A percentile compares a stretch with the other conserved stretches of the same genome.
Evolutionary conservation across 202 grass and related monocot species (phyloP).

Genomic region (Saccharum hybrid): DNA sequence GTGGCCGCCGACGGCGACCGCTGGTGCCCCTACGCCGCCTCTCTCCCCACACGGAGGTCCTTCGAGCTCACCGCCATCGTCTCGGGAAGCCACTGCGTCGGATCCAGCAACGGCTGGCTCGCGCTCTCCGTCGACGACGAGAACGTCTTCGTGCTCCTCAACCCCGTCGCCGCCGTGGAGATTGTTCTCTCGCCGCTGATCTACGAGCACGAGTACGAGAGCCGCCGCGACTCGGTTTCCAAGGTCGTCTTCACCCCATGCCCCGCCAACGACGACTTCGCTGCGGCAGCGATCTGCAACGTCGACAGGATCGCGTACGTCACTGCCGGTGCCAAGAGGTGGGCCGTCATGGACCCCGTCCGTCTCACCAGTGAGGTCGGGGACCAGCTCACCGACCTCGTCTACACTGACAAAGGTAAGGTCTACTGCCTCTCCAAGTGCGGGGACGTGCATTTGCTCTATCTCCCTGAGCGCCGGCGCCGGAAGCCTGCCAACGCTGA

Average conservation of each 20-base stretch:
- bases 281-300: no score
- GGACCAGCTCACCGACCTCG: neutral
- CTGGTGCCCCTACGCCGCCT: neutral
- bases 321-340: no score
- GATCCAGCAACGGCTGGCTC: conserved; percentile 49
- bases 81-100: neutral
- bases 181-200: no score
- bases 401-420: neutral
- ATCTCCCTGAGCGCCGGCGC: neutral
- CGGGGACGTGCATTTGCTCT: neutral
- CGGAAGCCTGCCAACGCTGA: neutral
- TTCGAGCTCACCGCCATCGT: no score
- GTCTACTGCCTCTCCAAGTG: conserved; percentile 7
- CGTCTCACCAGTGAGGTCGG: neutral
- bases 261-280: no score
- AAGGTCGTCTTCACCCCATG: no score
- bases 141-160: neutral
- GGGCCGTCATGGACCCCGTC: no score
- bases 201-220: no score
- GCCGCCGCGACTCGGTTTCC: no score
- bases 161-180: neutral
- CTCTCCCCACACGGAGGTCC: neutral
- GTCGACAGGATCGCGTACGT: no score
- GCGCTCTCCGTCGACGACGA: neutral
- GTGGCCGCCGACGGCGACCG: conserved; percentile 13